These are phyloP conservation scores for Tetrapyrgos nigripes DNA, from an alignment of 1,284 basidiomycete species.

Conservation along the genomic window DNA sequence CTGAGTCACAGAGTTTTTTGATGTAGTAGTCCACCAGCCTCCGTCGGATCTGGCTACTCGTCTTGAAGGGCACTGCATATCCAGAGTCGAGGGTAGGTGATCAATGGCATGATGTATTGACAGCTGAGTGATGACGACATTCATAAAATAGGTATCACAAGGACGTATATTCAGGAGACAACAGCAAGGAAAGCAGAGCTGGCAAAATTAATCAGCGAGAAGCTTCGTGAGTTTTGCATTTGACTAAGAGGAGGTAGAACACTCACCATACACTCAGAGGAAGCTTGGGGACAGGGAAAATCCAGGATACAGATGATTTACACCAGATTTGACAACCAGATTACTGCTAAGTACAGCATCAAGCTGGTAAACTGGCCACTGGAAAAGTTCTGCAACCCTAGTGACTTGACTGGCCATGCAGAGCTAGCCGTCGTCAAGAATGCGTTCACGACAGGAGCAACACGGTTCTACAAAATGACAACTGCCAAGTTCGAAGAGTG, in stretches of 20 bases:
- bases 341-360: slow-evolving; percentile 26
- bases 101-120: neutral
- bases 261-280: neutral
- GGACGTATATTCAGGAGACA: neutral
- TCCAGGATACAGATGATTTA: slow-evolving; percentile 15
- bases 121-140: too few relatives aligned
- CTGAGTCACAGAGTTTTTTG: slow-evolving; percentile 14
- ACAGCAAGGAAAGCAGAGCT: slow-evolving; percentile 2
- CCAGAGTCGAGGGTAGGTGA: slow-evolving; percentile 10
- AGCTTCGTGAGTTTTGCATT: slow-evolving; percentile 3
- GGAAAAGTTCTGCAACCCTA: slow-evolving; percentile 25
- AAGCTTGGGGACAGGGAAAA: slow-evolving; percentile 21
- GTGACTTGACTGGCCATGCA: slow-evolving; percentile 17
- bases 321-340: slow-evolving; percentile 25
- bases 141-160: neutral
- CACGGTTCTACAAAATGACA: slow-evolving; percentile 12
- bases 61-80: slow-evolving; percentile 13
- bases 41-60: slow-evolving; percentile 7
- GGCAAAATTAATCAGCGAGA: slow-evolving; percentile 1
- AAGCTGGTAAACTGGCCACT: slow-evolving; percentile 32
- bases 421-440: slow-evolving; percentile 25
- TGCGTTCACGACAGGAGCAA: slow-evolving; percentile 12
- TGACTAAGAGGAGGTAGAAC: neutral
- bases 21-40: slow-evolving; percentile 6
- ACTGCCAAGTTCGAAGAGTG: slow-evolving; percentile 3